phyloP scores from a whole-genome alignment of 345 rosid species.

The sweet orange (Citrus sinensis) region DNA sequence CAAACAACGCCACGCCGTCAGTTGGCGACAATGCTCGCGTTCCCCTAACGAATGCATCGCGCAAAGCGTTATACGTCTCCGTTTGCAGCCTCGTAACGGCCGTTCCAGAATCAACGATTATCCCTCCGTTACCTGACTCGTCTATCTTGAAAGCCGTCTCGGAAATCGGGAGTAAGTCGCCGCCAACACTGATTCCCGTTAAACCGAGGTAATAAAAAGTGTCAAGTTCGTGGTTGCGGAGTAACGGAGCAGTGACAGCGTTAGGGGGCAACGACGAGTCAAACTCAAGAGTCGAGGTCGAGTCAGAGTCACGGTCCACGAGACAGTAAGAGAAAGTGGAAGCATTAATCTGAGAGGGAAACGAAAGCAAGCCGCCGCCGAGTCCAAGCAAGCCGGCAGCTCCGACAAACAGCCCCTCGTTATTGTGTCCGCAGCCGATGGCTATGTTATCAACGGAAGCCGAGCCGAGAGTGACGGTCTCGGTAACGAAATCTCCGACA shows the following conservation, averaged over 20 bases:
- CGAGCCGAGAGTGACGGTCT: constrained; percentile 66
- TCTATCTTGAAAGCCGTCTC: constrained; percentile 56
- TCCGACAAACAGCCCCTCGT: constrained; percentile 73
- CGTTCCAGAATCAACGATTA: constrained; percentile 88
- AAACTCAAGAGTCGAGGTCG: constrained; percentile 72
- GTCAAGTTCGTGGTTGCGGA: constrained; percentile 63
- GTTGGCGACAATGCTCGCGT: constrained; percentile 38
- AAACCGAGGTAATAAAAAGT: constrained; percentile 71
- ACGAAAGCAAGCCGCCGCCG: constrained; percentile 77
- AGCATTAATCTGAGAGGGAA: constrained; percentile 72
- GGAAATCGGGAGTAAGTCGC: constrained; percentile 45
- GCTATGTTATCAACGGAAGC: constrained; percentile 53
- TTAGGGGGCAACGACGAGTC: constrained; percentile 36
- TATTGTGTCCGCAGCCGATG: constrained; percentile 85
- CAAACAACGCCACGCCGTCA: constrained; percentile 59
- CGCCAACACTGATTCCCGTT: constrained; percentile 76
- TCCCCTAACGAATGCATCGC: constrained; percentile 58
- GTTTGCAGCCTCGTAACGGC: constrained; percentile 75
- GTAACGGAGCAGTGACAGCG: constrained; percentile 61
- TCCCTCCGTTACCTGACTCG: constrained; percentile 71
- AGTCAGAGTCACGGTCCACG: constrained; percentile 87
- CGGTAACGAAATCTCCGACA: constrained; percentile 78
- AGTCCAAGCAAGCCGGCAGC: constrained; percentile 92
- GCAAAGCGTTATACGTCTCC: constrained; percentile 45
- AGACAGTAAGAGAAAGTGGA: constrained; percentile 75